A percentile compares a stretch with the other conserved stretches of the same genome.
phyloP scores from a whole-genome alignment of 139 green algal species.

The Auxenochlorella protothecoides region DNA sequence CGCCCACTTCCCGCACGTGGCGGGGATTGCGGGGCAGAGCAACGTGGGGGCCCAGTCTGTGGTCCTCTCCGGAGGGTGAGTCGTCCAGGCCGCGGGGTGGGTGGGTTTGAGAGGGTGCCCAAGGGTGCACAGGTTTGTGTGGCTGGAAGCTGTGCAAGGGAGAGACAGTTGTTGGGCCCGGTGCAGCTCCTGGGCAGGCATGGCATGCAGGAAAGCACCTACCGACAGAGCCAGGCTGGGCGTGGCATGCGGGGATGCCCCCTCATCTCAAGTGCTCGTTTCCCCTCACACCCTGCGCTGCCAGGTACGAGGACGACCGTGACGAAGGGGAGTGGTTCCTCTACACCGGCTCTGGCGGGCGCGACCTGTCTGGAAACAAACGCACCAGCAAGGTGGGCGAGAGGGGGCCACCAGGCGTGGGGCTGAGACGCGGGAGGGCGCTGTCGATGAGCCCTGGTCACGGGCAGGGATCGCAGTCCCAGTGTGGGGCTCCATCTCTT shows the following conservation, averaged over 20 bases:
- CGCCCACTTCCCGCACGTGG: slow-evolving; percentile 90
- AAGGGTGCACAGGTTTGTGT: too few species aligned
- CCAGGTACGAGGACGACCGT: slow-evolving; percentile 81
- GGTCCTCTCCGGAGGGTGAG: slow-evolving; percentile 53
- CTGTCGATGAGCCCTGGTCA: too few species aligned
- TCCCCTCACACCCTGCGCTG: neutral
- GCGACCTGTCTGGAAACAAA: slow-evolving; percentile 96
- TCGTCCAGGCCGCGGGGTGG: too few species aligned
- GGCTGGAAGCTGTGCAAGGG: too few species aligned
- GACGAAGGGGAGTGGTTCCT: slow-evolving; percentile 94
- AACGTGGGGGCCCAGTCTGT: slow-evolving; percentile 66
- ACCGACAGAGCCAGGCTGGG: too few species aligned
- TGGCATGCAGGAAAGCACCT: neutral
- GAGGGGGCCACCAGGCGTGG: too few species aligned
- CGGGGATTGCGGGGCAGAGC: slow-evolving; percentile 87
- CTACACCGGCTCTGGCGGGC: slow-evolving; percentile 81
- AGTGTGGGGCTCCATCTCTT: too few species aligned
- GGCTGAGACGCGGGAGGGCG: too few species aligned
- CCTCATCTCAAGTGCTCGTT: neutral
- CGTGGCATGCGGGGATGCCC: too few species aligned
- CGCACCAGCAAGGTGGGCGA: slow-evolving; percentile 72
- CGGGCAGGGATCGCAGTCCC: too few species aligned
- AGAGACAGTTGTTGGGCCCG: too few species aligned
- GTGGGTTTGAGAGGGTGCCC: too few species aligned
- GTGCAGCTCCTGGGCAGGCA: neutral